Conservation (phyloP, 192 early-diverging fungal genomes). For the Allomyces javanicus region DNA sequence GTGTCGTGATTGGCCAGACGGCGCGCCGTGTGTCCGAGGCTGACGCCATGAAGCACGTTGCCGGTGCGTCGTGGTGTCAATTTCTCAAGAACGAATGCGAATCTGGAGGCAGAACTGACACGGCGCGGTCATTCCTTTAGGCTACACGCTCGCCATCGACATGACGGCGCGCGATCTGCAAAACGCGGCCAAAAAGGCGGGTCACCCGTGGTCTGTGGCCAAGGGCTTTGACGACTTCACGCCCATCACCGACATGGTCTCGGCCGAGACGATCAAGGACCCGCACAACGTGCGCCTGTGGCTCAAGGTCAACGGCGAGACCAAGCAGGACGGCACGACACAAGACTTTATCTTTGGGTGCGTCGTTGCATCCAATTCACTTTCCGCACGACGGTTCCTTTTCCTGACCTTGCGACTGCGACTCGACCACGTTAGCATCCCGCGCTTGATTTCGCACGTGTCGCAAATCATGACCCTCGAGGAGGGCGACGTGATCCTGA, state of each 20-base stretch:
- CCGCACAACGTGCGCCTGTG: conserved; percentile 52
- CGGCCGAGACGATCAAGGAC: conserved; percentile 42
- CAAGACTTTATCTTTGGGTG: conserved; percentile 84
- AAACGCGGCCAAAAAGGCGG: conserved; percentile 8
- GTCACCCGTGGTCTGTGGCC: conserved; percentile 73
- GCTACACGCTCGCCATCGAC: conserved; percentile 76
- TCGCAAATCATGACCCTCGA: conserved; percentile 76
- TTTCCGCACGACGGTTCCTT: not conserved
- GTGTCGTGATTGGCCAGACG: conserved; percentile 65
- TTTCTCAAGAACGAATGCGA: too few relatives aligned
- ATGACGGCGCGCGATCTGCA: conserved; percentile 78
- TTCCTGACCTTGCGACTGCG: not conserved
- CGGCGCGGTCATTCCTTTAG: not conserved
- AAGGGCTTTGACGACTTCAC: conserved; percentile 95
- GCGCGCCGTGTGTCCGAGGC: conserved; percentile 48
- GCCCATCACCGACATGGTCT: conserved; percentile 70
- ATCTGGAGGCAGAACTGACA: too few relatives aligned
- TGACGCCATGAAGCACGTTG: conserved; percentile 42
- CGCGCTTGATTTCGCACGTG: conserved; percentile 57
- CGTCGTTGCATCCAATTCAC: conserved; percentile 2
- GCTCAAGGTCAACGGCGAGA: conserved; percentile 53
- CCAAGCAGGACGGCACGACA: conserved; percentile 69
- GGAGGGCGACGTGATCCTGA: conserved; percentile 73
- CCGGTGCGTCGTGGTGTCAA: not conserved
- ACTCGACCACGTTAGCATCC: conserved; percentile 26